Conservation (phyloP, 495 filamentous ascomycete species). For the Ramalina peruviana region DNA sequence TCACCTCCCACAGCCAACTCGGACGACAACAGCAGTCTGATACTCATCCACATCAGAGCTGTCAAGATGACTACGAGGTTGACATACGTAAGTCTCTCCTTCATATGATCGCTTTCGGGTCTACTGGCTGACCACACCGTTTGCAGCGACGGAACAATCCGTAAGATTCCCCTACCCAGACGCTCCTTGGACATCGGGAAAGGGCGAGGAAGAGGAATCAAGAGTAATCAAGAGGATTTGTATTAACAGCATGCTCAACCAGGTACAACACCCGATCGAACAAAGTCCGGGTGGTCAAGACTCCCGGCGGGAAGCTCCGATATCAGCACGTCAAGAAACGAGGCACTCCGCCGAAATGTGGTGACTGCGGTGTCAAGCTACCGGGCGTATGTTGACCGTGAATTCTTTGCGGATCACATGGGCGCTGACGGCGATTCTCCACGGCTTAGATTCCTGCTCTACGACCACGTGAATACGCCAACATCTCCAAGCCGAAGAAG, state of each 20-base stretch:
- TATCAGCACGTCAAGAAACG: slow-evolving; percentile 98
- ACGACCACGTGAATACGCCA: slow-evolving; percentile 90
- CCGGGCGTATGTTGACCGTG: slow-evolving; percentile 59
- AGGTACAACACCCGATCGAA: slow-evolving; percentile 96
- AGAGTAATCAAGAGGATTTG: no score
- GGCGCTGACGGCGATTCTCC: neutral
- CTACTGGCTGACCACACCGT: slow-evolving; percentile 16
- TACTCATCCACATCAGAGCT: slow-evolving; percentile 16
- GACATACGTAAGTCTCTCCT: slow-evolving; percentile 49
- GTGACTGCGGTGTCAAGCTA: slow-evolving; percentile 94
- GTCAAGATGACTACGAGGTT: slow-evolving; percentile 59
- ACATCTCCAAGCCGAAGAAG: slow-evolving; percentile 95
- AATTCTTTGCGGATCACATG: neutral
- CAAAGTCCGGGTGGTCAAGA: slow-evolving; percentile 91
- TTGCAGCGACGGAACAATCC: slow-evolving; percentile 72
- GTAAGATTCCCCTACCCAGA: slow-evolving; percentile 41
- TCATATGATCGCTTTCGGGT: slow-evolving; percentile 4
- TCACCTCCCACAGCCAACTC: neutral
- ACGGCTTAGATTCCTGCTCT: slow-evolving; percentile 74
- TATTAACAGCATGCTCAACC: neutral
- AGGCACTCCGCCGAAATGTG: slow-evolving; percentile 91
- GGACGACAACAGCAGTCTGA: neutral
- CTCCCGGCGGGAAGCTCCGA: slow-evolving; percentile 84
- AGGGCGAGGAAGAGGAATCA: no score
- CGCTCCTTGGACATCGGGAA: neutral